Percentiles rank a stretch among this genome's conserved stretches.
These are phyloP conservation scores for Russula ochroleuca DNA, from an alignment of 768 basidiomycete species.

Conservation along the genomic window DNA sequence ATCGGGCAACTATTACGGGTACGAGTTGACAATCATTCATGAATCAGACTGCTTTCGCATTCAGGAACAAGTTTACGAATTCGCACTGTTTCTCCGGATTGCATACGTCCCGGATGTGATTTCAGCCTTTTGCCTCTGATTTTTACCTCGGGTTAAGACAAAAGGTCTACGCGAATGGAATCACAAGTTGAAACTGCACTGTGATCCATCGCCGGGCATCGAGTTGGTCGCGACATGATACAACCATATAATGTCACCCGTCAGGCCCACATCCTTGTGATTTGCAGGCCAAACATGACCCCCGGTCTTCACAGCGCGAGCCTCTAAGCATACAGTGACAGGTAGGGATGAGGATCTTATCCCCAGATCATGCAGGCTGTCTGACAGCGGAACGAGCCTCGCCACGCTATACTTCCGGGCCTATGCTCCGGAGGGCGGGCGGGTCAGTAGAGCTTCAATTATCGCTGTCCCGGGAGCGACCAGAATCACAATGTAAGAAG, in stretches of 20 bases:
- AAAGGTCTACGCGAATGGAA: background rate
- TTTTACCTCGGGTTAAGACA: background rate
- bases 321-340: background rate
- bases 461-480: conserved; percentile 36
- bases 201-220: background rate
- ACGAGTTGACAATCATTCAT: too few species aligned
- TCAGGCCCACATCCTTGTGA: background rate
- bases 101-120: background rate
- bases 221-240: background rate
- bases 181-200: background rate
- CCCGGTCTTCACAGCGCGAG: background rate
- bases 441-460: conserved; percentile 56
- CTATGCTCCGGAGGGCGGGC: conserved; percentile 31
- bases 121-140: background rate
- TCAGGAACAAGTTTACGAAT: background rate
- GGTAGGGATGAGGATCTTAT: background rate
- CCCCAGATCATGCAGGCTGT: conserved; percentile 29
- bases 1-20: background rate
- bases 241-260: background rate
- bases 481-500: conserved; percentile 21
- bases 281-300: background rate
- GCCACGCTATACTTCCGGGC: conserved; percentile 34
- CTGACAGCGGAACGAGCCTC: conserved; percentile 72
- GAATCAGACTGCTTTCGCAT: background rate
- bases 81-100: background rate